These are phyloP conservation scores for Boehmeria nivea DNA, from an alignment of 306 rosid genomes.

Conservation along the genomic window DNA sequence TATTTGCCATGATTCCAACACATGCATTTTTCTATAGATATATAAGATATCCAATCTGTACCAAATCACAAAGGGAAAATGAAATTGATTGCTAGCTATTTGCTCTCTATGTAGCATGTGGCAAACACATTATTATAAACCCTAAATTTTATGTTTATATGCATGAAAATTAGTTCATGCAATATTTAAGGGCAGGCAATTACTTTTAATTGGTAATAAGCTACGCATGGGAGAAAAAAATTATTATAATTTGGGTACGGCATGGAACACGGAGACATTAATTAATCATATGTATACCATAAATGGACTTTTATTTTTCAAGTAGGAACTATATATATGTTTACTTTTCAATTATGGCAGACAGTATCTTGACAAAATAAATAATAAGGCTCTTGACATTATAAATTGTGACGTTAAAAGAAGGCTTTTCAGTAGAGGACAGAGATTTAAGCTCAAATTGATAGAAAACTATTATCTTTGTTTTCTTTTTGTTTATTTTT, in stretches of 20 bases:
- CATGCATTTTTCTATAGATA: too few relatives aligned
- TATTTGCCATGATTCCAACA: too few relatives aligned
- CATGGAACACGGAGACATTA: slow-evolving; percentile 18
- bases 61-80: too few relatives aligned
- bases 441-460: background rate
- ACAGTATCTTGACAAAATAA: slow-evolving; percentile 13
- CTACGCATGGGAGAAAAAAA: slow-evolving; percentile 16
- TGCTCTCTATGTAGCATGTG: background rate
- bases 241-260: slow-evolving; percentile 6
- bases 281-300: background rate
- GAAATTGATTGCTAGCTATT: too few relatives aligned
- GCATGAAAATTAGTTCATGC: background rate
- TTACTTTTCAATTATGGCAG: slow-evolving; percentile 27
- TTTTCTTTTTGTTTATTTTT: background rate
- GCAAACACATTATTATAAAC: slow-evolving; percentile 1
- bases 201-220: slow-evolving; percentile 13
- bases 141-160: background rate
- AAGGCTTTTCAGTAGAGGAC: background rate
- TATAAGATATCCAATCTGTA: too few relatives aligned
- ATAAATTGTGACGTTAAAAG: background rate
- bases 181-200: slow-evolving; percentile 15
- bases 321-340: background rate
- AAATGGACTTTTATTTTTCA: slow-evolving; percentile 11
- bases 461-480: background rate
- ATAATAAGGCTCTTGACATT: background rate